Percentiles rank a stretch among this genome's conserved stretches.
Evolutionary conservation across 192 early-diverging fungal genomes (phyloP).

Genomic region (Coemansia sp.): DNA sequence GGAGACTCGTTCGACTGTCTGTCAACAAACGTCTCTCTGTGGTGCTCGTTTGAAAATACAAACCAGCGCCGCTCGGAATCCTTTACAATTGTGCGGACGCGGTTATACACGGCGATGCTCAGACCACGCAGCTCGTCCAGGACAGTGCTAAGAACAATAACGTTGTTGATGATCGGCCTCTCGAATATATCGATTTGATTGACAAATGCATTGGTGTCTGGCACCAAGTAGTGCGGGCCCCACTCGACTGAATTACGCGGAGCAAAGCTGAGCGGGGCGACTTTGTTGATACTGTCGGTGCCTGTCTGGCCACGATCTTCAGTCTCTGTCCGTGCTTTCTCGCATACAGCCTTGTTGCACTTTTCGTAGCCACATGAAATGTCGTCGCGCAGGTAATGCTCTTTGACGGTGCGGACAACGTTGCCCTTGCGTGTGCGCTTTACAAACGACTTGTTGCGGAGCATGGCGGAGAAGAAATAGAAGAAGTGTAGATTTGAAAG

Average conservation of each 20-base stretch:
- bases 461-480: slow-evolving; percentile 37
- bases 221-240: slow-evolving; percentile 76
- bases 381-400: slow-evolving; percentile 97
- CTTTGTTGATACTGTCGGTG: slow-evolving; percentile 6
- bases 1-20: slow-evolving; percentile 75
- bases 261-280: slow-evolving; percentile 42
- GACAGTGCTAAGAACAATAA: slow-evolving; percentile 93
- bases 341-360: slow-evolving; percentile 40
- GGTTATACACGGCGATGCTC: slow-evolving; percentile 75
- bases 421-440: slow-evolving; percentile 91
- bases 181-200: slow-evolving; percentile 95
- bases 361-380: slow-evolving; percentile 67
- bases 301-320: slow-evolving; percentile 16
- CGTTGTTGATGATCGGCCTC: slow-evolving; percentile 80
- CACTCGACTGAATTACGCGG: slow-evolving; percentile 59
- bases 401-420: slow-evolving; percentile 91
- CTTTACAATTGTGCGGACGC: slow-evolving; percentile 70
- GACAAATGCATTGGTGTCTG: slow-evolving; percentile 95
- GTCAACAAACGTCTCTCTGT: slow-evolving; percentile 87
- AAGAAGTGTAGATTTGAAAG: neutral
- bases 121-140: slow-evolving; percentile 87
- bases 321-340: slow-evolving; percentile 13
- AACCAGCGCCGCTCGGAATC: slow-evolving; percentile 80
- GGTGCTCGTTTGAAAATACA: slow-evolving; percentile 96
- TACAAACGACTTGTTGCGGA: slow-evolving; percentile 83